These are phyloP conservation scores for Lactuca saligna DNA, from an alignment of 129 eudicot genomes.

Conservation along the genomic window DNA sequence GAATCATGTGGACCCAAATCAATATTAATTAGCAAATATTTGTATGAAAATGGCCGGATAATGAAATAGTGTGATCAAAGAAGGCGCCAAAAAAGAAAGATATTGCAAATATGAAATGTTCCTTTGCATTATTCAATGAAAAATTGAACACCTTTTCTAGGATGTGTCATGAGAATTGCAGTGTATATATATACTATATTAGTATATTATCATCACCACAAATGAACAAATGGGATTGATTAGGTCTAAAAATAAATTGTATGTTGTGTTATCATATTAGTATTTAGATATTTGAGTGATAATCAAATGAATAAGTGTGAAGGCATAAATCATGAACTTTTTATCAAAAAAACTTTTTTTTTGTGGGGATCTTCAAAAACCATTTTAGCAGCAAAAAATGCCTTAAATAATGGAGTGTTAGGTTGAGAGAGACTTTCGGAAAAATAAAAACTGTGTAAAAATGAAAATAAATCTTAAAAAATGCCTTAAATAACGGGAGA, in stretches of 20 bases:
- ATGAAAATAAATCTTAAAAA: no score
- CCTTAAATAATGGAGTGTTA: no score
- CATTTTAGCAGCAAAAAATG: no score
- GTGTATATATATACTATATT: no score
- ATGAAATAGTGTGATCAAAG: not conserved
- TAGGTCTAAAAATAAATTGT: not conserved
- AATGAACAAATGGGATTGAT: not conserved
- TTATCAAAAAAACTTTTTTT: no score
- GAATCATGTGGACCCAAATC: slow-evolving; percentile 1
- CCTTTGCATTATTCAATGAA: not conserved
- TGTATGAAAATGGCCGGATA: slow-evolving; percentile 3
- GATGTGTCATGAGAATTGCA: not conserved
- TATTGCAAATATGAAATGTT: not conserved
- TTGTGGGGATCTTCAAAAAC: no score
- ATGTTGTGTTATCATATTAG: not conserved
- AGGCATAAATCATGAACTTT: not conserved
- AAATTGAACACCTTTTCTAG: not conserved
- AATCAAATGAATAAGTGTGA: not conserved
- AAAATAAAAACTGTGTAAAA: no score
- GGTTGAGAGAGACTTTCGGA: no score
- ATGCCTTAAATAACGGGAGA: no score
- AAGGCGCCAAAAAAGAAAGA: not conserved
- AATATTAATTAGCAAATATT: not conserved
- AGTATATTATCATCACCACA: slow-evolving; percentile 4
- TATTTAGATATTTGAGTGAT: slow-evolving; percentile 3